A percentile compares a stretch with the other conserved stretches of the same genome.
Evolutionary conservation across 108 stramenopile genomes (phyloP).

Genomic region (Aurantiochytrium sp.): DNA sequence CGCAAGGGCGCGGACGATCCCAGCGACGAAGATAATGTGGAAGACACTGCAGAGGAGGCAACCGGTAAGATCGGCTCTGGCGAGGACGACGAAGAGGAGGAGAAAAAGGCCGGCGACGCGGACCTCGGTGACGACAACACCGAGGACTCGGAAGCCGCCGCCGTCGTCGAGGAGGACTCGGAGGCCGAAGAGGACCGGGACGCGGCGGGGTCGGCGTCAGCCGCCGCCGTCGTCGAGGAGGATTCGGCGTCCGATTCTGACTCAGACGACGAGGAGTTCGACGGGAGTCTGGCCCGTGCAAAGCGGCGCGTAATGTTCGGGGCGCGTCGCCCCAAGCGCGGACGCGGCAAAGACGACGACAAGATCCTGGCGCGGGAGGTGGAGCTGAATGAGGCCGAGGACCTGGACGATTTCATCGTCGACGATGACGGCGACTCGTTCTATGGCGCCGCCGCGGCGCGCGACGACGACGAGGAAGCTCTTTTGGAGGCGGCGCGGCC

Average conservation of each 20-base stretch:
- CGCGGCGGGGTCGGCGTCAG: not conserved
- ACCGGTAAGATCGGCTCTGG: too few relatives aligned
- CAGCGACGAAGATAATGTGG: too few relatives aligned
- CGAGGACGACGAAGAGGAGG: not conserved
- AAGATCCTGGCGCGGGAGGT: not conserved
- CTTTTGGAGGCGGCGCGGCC: not conserved
- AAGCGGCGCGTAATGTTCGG: not conserved
- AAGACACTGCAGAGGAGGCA: not conserved
- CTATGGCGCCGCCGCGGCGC: not conserved
- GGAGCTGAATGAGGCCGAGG: constrained; percentile 33
- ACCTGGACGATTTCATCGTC: constrained; percentile 13
- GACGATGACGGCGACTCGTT: not conserved
- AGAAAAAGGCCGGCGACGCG: constrained; percentile 34
- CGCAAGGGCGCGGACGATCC: not conserved
- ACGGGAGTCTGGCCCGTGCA: not conserved
- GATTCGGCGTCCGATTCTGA: not conserved
- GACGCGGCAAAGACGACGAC: not conserved
- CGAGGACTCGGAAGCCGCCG: not conserved
- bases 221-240: not conserved
- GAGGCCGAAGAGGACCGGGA: not conserved
- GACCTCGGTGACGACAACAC: constrained; percentile 20
- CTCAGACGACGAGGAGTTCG: not conserved
- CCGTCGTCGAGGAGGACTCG: not conserved
- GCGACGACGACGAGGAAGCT: not conserved
- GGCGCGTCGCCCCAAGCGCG: not conserved